Evolutionary conservation across 768 basidiomycete genomes (phyloP), one percentile per base, ranked within the genome.

Genomic region (Leccinum aurantiacum): DNA sequence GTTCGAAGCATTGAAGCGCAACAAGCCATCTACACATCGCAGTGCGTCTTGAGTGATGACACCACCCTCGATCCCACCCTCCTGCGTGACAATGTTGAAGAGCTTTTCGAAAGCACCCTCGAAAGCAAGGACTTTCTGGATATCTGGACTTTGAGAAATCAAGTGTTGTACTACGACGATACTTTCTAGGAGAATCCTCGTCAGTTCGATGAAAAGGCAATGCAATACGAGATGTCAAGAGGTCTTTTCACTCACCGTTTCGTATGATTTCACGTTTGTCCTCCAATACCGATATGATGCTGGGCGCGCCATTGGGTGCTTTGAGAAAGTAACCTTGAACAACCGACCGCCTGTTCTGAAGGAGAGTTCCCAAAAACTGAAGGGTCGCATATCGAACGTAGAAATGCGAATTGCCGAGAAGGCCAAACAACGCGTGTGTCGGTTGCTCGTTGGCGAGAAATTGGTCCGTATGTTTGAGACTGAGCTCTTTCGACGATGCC

Each of bases 61-160:
- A 10, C 94, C 94, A 15, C 95, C 95, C 65, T 98, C 95, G 24
- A 95, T 80, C 0, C 97, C 97, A 22, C 94, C 93, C 73, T 98
- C 96, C 62, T 85, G 82, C 9, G 84, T 82, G 61, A 98, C 84
- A 52, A 91, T 94, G 57, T 87, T 87, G 76, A 98, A 94, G 31
- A 99, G 82, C 70, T 90, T 93, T 78, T 99, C 97, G 68, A 99
- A 98, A 2, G 91, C 92, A 19, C 97, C 95, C 66, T 95, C 94
- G 67, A 99, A 99, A 0, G 95, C 94, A 49, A 98, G 85, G 31
- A 98, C 87, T 75, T 98, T 98, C 70, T 98, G 96, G 37, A 99
- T 91, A 71, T 98, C 93, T 33, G 91, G 84, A 66, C 91, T 98
- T 65, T 95, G 90, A 0, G 86, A 85, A 38, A 90, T 85, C 14